These are phyloP conservation scores for Nemania sp. DNA, from an alignment of 2,329 filamentous ascomycete species.

Conservation along the genomic window DNA sequence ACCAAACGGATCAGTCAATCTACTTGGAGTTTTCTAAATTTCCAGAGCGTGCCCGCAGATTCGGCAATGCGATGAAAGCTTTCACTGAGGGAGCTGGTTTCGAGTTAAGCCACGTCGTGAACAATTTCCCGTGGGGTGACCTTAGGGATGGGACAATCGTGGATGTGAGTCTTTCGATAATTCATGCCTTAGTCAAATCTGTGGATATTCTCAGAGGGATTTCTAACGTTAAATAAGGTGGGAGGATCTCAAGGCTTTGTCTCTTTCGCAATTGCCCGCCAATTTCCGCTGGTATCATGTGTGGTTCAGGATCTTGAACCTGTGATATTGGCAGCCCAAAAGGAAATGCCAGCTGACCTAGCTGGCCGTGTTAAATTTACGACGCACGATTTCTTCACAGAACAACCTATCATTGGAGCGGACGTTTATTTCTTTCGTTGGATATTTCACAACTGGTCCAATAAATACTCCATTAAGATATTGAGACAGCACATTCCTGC, in stretches of 20 bases:
- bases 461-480: constrained; percentile 20
- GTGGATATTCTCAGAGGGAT: neutral
- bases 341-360: constrained; percentile 5
- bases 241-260: constrained; percentile 26
- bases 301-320: constrained; percentile 38
- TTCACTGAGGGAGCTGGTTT: constrained; percentile 28
- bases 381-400: constrained; percentile 17
- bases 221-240: constrained; percentile 18
- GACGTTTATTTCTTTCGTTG: constrained; percentile 23
- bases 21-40: constrained; percentile 26
- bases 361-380: constrained; percentile 13
- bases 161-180: constrained; percentile 18
- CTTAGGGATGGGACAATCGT: constrained; percentile 17
- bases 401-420: constrained; percentile 12
- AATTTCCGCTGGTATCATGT: constrained; percentile 19
- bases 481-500: constrained; percentile 16
- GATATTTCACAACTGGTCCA: constrained; percentile 26
- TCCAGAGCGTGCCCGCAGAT: constrained; percentile 28
- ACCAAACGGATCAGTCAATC: constrained; percentile 26
- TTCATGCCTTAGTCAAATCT: neutral
- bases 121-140: constrained; percentile 28
- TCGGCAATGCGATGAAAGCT: constrained; percentile 29
- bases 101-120: constrained; percentile 23
- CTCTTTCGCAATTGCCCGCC: constrained; percentile 18
- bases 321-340: constrained; percentile 16